Evolutionary conservation across 176 grass and related monocot genomes (phyloP).

Genomic region (Bothriochloa decipiens): DNA sequence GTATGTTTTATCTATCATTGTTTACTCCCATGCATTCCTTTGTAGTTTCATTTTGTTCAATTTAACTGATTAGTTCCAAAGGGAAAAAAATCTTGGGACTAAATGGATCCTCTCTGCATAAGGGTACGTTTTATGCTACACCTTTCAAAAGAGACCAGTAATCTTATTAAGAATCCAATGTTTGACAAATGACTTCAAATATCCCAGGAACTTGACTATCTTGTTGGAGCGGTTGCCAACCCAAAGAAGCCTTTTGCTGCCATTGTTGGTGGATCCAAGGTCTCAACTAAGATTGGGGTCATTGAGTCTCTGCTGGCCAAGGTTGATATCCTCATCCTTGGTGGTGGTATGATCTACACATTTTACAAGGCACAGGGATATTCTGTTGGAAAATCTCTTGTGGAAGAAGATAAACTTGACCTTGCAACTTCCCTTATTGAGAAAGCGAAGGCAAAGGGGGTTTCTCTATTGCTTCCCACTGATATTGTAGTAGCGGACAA

Average conservation of each 20-base stretch:
- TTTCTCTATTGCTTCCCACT: slow-evolving; percentile 75
- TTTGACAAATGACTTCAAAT: slow-evolving; percentile 1
- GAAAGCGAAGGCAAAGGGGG: slow-evolving; percentile 84
- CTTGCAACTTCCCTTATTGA: slow-evolving; percentile 82
- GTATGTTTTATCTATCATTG: neutral
- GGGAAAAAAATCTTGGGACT: neutral
- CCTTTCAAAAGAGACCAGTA: neutral
- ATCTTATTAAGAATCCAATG: neutral
- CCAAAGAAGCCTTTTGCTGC: slow-evolving; percentile 94
- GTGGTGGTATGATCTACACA: slow-evolving; percentile 95
- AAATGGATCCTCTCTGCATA: neutral
- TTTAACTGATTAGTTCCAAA: no score
- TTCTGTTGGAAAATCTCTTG: slow-evolving; percentile 88
- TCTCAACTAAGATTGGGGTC: slow-evolving; percentile 93
- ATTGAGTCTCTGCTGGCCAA: slow-evolving; percentile 82
- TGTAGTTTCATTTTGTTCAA: neutral
- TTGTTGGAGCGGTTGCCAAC: slow-evolving; percentile 90
- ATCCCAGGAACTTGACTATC: slow-evolving; percentile 87
- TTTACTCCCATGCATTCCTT: neutral
- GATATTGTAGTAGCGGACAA: slow-evolving; percentile 87
- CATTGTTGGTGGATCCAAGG: slow-evolving; percentile 98
- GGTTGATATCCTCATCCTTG: slow-evolving; percentile 94
- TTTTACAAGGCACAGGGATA: slow-evolving; percentile 96
- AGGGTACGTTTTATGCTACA: neutral
- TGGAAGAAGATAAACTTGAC: slow-evolving; percentile 95